Evolutionary conservation across 208 protist genomes (phyloP), one percentile per base, ranked within the genome.

Genomic region (Trypanosomatidae sp.): DNA sequence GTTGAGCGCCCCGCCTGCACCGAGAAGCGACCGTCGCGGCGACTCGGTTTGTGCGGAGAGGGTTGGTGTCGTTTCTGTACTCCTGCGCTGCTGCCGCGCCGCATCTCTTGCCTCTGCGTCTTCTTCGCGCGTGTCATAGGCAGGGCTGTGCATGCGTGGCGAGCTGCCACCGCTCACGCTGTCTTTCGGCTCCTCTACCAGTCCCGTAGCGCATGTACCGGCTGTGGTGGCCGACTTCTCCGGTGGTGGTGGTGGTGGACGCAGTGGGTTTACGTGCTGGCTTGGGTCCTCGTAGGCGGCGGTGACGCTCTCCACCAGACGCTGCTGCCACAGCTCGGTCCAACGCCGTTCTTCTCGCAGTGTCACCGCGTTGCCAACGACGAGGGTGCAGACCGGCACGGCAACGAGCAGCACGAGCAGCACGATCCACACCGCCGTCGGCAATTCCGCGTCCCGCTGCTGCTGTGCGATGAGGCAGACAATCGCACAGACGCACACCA

Each of bases 261-360:
- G 30, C n/a, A n/a, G 9, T 56, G 33, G n/a, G 33, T 58, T 25
- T 28, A 1, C 28, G 47, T 12, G 44, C 65, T 19, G 30, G 17
- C 17, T 17, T 39, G 53, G 47, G 33, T 17, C 30, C 3, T 33
- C 56, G 66, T 83, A 76, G 44, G 59, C 71, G 1, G 56, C 67
- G 12, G 73, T 76, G 25, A 88, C 76, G 6, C 59, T 30, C 43
- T 75, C 59, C 53, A 82, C 68, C n/a, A 91, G 68, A 19, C 88
- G 81, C 33, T 67, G 62, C 43, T 83, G 79, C 59, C 89, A 66
- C 52, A 85, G 69, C 39, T 92, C 74, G 36, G 66, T 70, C 73
- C 87, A 83, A 47, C 82, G 62, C 28, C 82, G 80, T 36, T 91
- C 84, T 19, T 80, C 76, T 7, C 71, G 85, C 62, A 92, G 82